Base-by-base conservation (phyloP, 2,329 filamentous ascomycete species). In the Sporothrix variecibatus region DNA sequence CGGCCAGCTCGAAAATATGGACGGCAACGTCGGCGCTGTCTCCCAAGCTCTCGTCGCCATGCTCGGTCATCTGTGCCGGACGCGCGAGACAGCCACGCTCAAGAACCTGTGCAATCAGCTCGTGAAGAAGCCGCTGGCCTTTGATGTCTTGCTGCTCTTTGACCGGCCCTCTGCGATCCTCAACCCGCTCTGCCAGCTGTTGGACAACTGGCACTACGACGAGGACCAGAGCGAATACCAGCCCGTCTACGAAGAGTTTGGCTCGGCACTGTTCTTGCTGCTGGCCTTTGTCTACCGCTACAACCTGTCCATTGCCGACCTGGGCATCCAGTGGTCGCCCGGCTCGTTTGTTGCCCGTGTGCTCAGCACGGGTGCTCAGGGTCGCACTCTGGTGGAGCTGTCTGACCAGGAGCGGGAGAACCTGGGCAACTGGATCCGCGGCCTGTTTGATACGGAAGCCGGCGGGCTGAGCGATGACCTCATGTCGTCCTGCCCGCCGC, bases 1-100 rank as follows among this genome's bases (percentile, higher is more conserved):
- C 56, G 89, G 91, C 53, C 94, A 97, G 78, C 86, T 99, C 31
- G 94, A 97, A 73, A 92, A 92, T 70, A 94, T 96, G 87, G 94
- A 97, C 79, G 95, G 95, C 1, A 98, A 98, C 81, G 94, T 94
- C 2, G 94, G 93, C 1, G 94, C 94, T 1, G 93, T 97, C 23
- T 93, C 92, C 70, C 90, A 92, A 75, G 95, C 94, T 2, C 85
- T 95, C 62, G 89, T 91, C 53, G 92, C 94, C 84, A 87, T 93
- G 43, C 88, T 94, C 78, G 86, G 88, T 28, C 89, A 90, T 76
- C 86, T 94, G 20, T 95, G 92, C 78, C 85, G 86, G 23, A 91
- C 88, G 65, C 93, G 92, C 78, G 93, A 94, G 78, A 95, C 93
- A 0, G 93, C 94, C 88, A 88, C 92, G n/a, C 82, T 97, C 67